Evolutionary conservation across 768 basidiomycete genomes (phyloP).

Genomic region (Hygrocybe coccinea): DNA sequence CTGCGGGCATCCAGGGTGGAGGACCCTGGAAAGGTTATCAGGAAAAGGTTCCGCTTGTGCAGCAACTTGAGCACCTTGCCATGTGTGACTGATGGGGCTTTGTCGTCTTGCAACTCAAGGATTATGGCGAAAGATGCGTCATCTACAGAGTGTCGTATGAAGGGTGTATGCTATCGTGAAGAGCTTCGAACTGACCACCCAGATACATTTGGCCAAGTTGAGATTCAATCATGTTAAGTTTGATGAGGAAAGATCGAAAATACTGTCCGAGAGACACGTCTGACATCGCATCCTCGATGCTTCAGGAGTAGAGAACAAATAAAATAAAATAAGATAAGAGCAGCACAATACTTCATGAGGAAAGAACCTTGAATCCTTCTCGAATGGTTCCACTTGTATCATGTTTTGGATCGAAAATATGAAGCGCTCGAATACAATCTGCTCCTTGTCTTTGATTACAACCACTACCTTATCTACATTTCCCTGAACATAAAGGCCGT

Average conservation of each 20-base stretch:
- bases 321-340: not conserved
- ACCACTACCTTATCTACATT: constrained; percentile 75
- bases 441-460: constrained; percentile 77
- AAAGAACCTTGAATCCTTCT: constrained; percentile 62
- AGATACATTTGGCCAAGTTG: constrained; percentile 57
- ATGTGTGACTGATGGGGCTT: constrained; percentile 47
- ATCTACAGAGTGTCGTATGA: constrained; percentile 33
- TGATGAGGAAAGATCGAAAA: constrained; percentile 79
- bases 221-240: constrained; percentile 71
- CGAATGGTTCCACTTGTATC: constrained; percentile 63
- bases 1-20: constrained; percentile 77
- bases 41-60: not conserved
- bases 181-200: constrained; percentile 38
- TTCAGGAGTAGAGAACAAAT: constrained; percentile 23
- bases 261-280: constrained; percentile 60
- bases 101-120: constrained; percentile 72
- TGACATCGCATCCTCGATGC: constrained; percentile 69
- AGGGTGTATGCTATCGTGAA: not conserved
- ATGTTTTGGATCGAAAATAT: constrained; percentile 84
- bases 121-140: constrained; percentile 77
- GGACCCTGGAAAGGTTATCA: constrained; percentile 43
- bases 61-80: constrained; percentile 36
- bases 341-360: not conserved
- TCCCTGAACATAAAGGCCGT: constrained; percentile 44
- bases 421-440: constrained; percentile 83